These are phyloP conservation scores for Austroboletus eburneus DNA, from an alignment of 768 basidiomycete genomes.

Conservation along the genomic window DNA sequence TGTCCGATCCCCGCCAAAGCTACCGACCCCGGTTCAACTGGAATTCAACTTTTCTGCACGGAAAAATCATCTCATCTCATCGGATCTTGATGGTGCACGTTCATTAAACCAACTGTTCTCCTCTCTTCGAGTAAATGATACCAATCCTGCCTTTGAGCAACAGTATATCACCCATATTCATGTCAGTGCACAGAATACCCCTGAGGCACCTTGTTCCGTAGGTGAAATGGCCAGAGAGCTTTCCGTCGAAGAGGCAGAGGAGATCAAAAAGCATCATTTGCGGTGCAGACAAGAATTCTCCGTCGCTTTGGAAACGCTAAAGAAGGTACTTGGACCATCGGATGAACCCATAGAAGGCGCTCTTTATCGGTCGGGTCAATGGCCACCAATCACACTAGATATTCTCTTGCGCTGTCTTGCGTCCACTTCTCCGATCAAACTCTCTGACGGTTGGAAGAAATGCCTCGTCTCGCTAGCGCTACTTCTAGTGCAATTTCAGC, in stretches of 20 bases:
- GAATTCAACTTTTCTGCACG: neutral
- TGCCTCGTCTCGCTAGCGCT: constrained; percentile 26
- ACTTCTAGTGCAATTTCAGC: neutral
- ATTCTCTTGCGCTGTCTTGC: constrained; percentile 27
- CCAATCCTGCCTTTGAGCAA: neutral
- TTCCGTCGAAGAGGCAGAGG: neutral
- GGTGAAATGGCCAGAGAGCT: neutral
- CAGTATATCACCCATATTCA: neutral
- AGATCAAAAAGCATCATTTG: neutral
- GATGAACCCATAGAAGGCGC: constrained; percentile 4
- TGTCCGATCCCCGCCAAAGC: neutral
- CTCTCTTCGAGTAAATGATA: neutral
- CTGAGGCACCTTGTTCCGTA: neutral
- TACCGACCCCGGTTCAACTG: neutral
- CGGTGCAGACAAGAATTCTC: neutral
- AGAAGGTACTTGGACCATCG: neutral
- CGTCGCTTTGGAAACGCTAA: neutral
- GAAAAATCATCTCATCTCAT: neutral
- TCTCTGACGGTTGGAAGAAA: neutral
- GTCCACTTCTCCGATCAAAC: constrained; percentile 5
- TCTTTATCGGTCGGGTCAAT: constrained; percentile 2
- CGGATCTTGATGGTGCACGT: neutral
- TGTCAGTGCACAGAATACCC: neutral
- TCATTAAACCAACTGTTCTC: neutral
- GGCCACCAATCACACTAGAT: constrained; percentile 16